phyloP scores from a whole-genome alignment of 2,329 filamentous ascomycete genomes.

The Capronia coronata region DNA sequence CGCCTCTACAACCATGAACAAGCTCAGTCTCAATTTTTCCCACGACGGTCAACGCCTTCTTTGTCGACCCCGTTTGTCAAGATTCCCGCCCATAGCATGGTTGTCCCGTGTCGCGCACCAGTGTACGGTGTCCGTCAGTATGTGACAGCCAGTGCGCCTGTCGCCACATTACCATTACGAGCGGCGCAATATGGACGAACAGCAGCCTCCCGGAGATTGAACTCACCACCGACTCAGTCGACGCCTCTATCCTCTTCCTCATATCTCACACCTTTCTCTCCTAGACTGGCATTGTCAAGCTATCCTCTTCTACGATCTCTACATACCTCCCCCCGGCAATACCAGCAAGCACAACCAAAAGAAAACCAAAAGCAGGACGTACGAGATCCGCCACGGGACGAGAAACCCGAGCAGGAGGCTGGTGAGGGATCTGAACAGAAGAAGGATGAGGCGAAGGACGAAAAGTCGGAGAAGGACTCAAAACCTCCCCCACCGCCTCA shows the following conservation, averaged over 20 bases:
- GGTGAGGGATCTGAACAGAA: slow-evolving; percentile 27
- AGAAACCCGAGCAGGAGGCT: slow-evolving; percentile 36
- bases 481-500: slow-evolving; percentile 79
- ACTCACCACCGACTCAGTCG: neutral
- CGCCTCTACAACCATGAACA: slow-evolving; percentile 3
- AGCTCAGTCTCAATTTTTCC: slow-evolving; percentile 11
- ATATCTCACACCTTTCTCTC: slow-evolving; percentile 12
- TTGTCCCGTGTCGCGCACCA: slow-evolving; percentile 23
- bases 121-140: slow-evolving; percentile 24
- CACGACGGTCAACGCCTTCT: neutral
- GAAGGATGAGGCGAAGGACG: slow-evolving; percentile 39
- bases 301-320: slow-evolving; percentile 22
- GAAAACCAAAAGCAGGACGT: slow-evolving; percentile 28
- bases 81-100: slow-evolving; percentile 22
- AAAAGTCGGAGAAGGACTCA: slow-evolving; percentile 46
- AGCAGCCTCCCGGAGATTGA: slow-evolving; percentile 22
- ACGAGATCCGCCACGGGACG: slow-evolving; percentile 27
- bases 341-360: slow-evolving; percentile 26
- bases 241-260: slow-evolving; percentile 4
- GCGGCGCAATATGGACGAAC: slow-evolving; percentile 24
- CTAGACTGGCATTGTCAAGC: slow-evolving; percentile 11
- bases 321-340: slow-evolving; percentile 20
- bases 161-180: slow-evolving; percentile 21
- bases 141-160: slow-evolving; percentile 23
- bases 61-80: neutral